Conservation (phyloP, 371 early-diverging fungal species). For the Zychaea mexicana region DNA sequence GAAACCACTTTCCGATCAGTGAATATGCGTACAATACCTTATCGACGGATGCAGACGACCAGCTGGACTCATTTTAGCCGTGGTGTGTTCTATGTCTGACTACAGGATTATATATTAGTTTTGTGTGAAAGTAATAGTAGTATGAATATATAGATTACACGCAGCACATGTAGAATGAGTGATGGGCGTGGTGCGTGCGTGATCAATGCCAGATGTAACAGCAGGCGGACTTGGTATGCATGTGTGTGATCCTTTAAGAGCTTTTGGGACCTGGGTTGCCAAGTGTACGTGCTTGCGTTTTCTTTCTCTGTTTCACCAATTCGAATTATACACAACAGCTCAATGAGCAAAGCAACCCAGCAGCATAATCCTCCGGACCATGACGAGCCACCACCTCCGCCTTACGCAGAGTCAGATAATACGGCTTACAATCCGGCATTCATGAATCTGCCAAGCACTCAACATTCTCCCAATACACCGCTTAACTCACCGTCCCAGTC, state of each 20-base stretch:
- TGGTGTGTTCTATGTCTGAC: background rate
- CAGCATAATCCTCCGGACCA: slow-evolving; percentile 13
- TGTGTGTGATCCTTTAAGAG: too few species aligned
- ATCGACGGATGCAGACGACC: slow-evolving; percentile 33
- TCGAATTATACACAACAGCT: background rate
- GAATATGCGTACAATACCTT: slow-evolving; percentile 50
- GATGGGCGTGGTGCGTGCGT: too few species aligned
- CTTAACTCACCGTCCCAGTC: background rate
- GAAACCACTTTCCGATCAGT: slow-evolving; percentile 44
- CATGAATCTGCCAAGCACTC: background rate
- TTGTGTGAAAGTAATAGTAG: too few species aligned
- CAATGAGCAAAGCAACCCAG: slow-evolving; percentile 1
- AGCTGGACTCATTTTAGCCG: background rate
- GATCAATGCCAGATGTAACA: too few species aligned
- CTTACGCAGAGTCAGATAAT: slow-evolving; percentile 19
- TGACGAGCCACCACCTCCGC: slow-evolving; percentile 19
- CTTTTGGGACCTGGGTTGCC: too few species aligned
- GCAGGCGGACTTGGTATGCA: too few species aligned
- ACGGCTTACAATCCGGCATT: slow-evolving; percentile 19
- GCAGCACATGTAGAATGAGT: too few species aligned
- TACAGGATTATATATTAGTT: background rate
- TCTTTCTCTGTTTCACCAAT: background rate
- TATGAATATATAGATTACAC: too few species aligned
- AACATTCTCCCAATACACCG: background rate
- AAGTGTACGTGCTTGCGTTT: too few species aligned